Evolutionary conservation across 2,329 filamentous ascomycete genomes (phyloP).

Genomic region (Botryotinia calthae): DNA sequence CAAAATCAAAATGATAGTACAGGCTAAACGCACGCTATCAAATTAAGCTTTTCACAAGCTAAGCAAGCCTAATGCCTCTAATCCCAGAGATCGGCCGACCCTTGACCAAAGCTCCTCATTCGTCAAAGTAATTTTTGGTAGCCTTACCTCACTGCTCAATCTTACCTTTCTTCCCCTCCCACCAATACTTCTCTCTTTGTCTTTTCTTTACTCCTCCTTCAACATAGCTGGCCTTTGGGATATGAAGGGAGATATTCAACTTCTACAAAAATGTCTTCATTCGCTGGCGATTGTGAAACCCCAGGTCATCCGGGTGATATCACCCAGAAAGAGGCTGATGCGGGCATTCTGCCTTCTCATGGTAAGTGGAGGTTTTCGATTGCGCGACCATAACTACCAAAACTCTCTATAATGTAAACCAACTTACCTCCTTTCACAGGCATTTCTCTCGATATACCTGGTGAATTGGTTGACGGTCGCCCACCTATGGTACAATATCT

Average conservation of each 20-base stretch:
- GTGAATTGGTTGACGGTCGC: constrained; percentile 40
- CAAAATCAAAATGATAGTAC: not conserved
- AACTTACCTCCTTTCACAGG: constrained; percentile 23
- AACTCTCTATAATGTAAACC: not conserved
- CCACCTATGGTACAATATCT: constrained; percentile 41
- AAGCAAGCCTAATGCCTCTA: not conserved
- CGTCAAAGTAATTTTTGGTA: constrained; percentile 9
- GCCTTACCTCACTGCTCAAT: constrained; percentile 3
- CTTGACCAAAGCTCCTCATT: constrained; percentile 17
- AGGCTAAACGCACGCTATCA: constrained; percentile 18
- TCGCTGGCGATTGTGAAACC: constrained; percentile 21
- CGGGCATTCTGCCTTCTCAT: constrained; percentile 46
- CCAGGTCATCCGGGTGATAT: constrained; percentile 32
- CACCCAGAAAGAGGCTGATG: constrained; percentile 34
- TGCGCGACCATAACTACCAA: not conserved
- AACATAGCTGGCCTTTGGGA: constrained; percentile 3
- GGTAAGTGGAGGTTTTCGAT: constrained; percentile 40
- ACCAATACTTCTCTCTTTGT: not conserved
- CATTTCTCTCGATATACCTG: constrained; percentile 45
- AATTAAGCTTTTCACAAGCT: constrained; percentile 19
- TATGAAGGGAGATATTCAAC: constrained; percentile 20
- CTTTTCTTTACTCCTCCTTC: constrained; percentile 6
- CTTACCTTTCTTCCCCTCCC: not conserved
- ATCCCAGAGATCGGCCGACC: not conserved
- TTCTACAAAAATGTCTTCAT: constrained; percentile 27